Conservation (phyloP, 2,329 filamentous ascomycete genomes). For the Fusarium austroafricanum region DNA sequence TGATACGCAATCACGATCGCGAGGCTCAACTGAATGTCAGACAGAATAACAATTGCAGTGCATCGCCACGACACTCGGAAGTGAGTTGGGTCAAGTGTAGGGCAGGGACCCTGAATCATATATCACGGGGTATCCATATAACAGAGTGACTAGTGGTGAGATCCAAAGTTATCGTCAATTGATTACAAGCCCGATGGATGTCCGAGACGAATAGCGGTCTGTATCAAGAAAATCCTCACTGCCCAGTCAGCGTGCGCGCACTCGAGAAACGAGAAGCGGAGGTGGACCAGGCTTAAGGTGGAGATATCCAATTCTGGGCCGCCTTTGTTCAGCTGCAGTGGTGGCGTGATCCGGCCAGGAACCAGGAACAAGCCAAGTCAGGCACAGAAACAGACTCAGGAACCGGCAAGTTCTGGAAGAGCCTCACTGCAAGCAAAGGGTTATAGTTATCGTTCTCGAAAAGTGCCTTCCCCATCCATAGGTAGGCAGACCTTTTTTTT, state of each 20-base stretch:
- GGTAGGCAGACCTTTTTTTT: no score
- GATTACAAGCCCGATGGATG: neutral
- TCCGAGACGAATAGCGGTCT: conserved; percentile 24
- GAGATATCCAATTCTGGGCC: conserved; percentile 18
- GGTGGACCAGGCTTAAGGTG: conserved; percentile 30
- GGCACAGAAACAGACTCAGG: conserved; percentile 17
- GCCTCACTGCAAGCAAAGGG: conserved; percentile 2
- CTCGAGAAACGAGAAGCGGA: conserved; percentile 3
- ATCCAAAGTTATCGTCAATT: neutral
- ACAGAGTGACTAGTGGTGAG: conserved; percentile 14
- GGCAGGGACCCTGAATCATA: conserved; percentile 10
- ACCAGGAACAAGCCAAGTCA: conserved; percentile 38
- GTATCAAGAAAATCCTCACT: conserved; percentile 18
- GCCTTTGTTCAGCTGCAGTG: conserved; percentile 23
- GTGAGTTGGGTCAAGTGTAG: conserved; percentile 1
- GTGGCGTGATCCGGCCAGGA: conserved; percentile 38
- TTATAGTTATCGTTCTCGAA: neutral
- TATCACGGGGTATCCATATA: neutral
- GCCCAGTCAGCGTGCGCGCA: neutral
- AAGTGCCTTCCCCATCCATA: neutral
- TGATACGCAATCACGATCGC: conserved; percentile 23
- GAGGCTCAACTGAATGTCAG: neutral
- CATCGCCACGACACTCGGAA: neutral
- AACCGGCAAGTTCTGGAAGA: conserved; percentile 17
- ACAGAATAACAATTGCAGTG: conserved; percentile 1